Base-by-base conservation (phyloP, 441 rosid genomes). In the Arabidopsis hybrid region DNA sequence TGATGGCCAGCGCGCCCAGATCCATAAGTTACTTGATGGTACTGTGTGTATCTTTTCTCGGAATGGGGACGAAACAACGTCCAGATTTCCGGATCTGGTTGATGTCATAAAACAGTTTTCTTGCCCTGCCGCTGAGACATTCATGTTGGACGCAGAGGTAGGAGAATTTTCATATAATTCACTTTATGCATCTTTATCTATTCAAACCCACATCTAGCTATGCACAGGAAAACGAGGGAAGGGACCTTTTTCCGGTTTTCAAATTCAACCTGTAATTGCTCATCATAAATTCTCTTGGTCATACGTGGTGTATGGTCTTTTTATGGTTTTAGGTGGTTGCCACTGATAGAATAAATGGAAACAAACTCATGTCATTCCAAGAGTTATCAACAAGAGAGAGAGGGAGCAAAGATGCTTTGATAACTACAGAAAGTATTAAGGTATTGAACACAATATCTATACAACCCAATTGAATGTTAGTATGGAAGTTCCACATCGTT, bases 1-100 rank as follows among this genome's bases (percentile, higher is more conserved):
- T 77, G 98, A 91, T 79, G 98, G 97, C 64, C 96, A 93, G 77
- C 96, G 97, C 39, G 95, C 96, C 53, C 98, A 93, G 83, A 90
- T 93, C 76, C 97, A 90, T 84, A 83, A 79, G 85, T 78, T 87
- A 82, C 42, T 42, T 13, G 82, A 90, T 85, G 93, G 90, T 68
- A 74, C 83, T 52, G 67, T 91, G 34, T 89, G 78, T 39, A 79
- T 91, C 21, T 93, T 87, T 79, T 91, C 97, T 82, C 87, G 93
- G 56, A 91, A 88, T 76, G 98, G 98, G 60, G 97, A 93, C 38
- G 96, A 93, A 78, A 86, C 98, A 17, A 89, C 98, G 4, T 71
- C 85, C 49, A 85, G 81, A 78, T 94, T 89, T 86, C 97, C 96
- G 7, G 98, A 94, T 86, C 68, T 91, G 71, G 73, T 94, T 67